Evolutionary conservation across 106 monocot species (phyloP), one percentile per base, ranked within the genome.

Genomic region (Agapanthus africanus): DNA sequence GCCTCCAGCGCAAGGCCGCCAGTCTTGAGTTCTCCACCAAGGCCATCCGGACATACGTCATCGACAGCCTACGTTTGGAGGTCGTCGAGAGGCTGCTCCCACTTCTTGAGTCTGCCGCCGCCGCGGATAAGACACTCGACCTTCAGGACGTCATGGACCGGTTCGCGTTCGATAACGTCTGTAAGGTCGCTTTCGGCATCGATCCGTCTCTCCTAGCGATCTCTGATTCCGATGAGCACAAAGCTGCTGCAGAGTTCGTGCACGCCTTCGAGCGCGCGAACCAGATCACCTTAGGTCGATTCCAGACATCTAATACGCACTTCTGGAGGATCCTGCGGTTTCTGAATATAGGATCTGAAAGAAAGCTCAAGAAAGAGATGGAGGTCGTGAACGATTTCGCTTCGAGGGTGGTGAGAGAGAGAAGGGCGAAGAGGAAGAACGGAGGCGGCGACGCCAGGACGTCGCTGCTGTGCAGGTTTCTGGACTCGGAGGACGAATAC

Each of bases 131-230:
- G 3, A 27, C 32, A 2, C 22, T 85, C 9, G 78, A 85, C 62
- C 4, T 85, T n/a, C 80, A 80, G 37, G 71, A 80, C 27, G 16
- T 71, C 0, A 66, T 80, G 0, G 75, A 76, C 23, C 80, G 71
- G 0, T 76, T 76, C 71, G 75, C 75, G 11, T 80, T 80, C 51
- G 75, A 80, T 28, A 76, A 71, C 47, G 60, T 80, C 34, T 80
- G 75, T 70, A 66, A 71, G 59, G 60, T 80, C 7, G 70, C 71
- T 8, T 80, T 80, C 61, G 64, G 22, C 37, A 66, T 32, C 7
- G 80, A 80, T 39, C n/a, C n/a, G n/a, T n/a, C n/a, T n/a, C 6
- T 69, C 36, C 16, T 39, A 13, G 36, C 36, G 19, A 2, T 11
- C 8, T n/a, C 19, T 7, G 38, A 27, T n/a, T 3, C 1, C 40